These are phyloP conservation scores for Nannizzia gypsea DNA, from an alignment of 2,329 filamentous ascomycete genomes.

Conservation along the genomic window DNA sequence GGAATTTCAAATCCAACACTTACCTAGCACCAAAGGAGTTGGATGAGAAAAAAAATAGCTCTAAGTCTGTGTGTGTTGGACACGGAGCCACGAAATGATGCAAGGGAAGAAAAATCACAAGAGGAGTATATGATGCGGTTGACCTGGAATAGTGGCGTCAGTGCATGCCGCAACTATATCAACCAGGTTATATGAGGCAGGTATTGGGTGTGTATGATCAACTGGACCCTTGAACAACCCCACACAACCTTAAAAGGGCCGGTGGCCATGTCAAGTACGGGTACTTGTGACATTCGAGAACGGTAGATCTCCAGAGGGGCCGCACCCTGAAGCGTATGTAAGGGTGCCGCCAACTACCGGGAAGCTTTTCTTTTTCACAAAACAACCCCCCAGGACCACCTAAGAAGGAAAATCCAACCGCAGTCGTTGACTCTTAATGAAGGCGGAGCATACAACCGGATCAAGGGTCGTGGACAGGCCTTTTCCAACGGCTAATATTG, in stretches of 20 bases:
- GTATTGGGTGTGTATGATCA: background rate
- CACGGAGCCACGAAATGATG: background rate
- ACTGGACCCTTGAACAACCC: slow-evolving; percentile 5
- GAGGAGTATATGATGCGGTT: background rate
- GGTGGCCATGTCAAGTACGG: slow-evolving; percentile 2
- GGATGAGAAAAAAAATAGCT: background rate
- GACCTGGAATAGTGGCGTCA: slow-evolving; percentile 1
- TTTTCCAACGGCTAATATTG: background rate
- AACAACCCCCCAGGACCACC: background rate
- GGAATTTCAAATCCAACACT: background rate
- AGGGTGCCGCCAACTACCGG: background rate
- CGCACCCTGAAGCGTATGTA: background rate
- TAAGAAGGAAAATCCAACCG: background rate
- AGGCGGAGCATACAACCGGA: background rate
- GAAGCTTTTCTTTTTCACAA: background rate
- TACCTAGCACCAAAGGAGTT: background rate
- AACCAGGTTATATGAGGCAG: background rate
- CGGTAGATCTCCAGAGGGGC: slow-evolving; percentile 1
- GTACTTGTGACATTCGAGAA: slow-evolving; percentile 5
- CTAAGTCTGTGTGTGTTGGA: background rate
- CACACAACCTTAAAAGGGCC: background rate
- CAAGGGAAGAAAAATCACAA: background rate
- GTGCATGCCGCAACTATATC: slow-evolving; percentile 3
- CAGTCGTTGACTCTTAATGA: background rate
- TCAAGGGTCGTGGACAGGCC: background rate